Evolutionary conservation across 2,329 filamentous ascomycete genomes (phyloP).

Genomic region (Sporothrix euskadiensis): DNA sequence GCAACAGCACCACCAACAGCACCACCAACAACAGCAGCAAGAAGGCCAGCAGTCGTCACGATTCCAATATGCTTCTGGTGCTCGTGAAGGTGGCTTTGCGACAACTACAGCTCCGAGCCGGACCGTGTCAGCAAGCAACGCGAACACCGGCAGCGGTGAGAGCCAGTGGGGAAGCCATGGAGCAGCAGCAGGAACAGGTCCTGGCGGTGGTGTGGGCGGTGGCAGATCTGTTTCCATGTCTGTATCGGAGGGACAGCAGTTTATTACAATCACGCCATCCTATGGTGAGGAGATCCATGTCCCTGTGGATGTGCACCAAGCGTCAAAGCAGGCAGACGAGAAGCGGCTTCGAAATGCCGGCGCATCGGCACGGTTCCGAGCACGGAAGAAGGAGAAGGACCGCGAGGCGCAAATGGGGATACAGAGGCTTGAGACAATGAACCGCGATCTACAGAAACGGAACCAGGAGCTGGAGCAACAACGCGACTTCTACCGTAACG

Average conservation of each 20-base stretch:
- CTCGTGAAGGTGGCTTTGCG: neutral
- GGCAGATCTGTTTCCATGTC: conserved; percentile 30
- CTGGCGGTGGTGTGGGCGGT: neutral
- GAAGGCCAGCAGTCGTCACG: conserved; percentile 5
- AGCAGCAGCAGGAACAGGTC: neutral
- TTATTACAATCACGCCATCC: conserved; percentile 40
- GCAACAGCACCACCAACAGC: conserved; percentile 10
- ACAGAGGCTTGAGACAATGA: conserved; percentile 66
- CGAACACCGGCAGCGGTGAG: neutral
- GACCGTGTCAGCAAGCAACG: conserved; percentile 5
- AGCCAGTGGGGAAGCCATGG: neutral
- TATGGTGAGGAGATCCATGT: conserved; percentile 55
- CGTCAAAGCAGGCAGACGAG: conserved; percentile 79
- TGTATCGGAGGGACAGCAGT: conserved; percentile 36
- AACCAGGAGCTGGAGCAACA: conserved; percentile 60
- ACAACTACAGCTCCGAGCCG: neutral
- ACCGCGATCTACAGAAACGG: conserved; percentile 62
- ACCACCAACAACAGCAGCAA: conserved; percentile 14
- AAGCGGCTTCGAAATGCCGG: conserved; percentile 83
- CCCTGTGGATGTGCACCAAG: conserved; percentile 76
- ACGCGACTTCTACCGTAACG: conserved; percentile 70
- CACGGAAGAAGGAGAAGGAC: conserved; percentile 80
- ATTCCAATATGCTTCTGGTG: neutral
- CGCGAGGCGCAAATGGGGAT: conserved; percentile 69
- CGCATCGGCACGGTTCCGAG: conserved; percentile 78